These are phyloP conservation scores for Claviceps capensis DNA, from an alignment of 2,329 filamentous ascomycete genomes.

Conservation along the genomic window DNA sequence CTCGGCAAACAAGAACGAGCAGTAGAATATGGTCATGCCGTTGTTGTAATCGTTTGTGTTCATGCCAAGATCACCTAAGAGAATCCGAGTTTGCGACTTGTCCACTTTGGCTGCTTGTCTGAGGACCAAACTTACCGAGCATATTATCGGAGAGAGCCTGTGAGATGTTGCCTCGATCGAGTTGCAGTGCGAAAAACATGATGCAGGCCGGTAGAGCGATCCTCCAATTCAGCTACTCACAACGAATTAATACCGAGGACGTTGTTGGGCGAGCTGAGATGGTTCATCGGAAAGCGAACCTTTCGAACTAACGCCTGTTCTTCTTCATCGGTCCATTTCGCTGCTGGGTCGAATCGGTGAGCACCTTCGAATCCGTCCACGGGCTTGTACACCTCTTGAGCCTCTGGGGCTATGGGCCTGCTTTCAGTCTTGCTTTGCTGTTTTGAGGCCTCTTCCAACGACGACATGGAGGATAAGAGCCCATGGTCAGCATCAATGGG, in stretches of 20 bases:
- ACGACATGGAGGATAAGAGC: background rate
- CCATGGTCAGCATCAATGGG: constrained; percentile 3
- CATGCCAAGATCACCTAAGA: constrained; percentile 4
- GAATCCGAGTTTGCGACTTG: background rate
- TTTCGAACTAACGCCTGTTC: constrained; percentile 40
- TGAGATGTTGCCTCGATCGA: constrained; percentile 22
- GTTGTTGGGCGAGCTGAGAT: background rate
- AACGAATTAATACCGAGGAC: background rate
- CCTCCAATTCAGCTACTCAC: constrained; percentile 16
- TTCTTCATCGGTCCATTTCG: constrained; percentile 41
- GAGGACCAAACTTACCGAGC: constrained; percentile 14
- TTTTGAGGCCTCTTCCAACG: constrained; percentile 1
- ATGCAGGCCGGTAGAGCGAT: constrained; percentile 27
- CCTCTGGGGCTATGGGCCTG: constrained; percentile 2
- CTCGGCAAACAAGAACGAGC: constrained; percentile 36
- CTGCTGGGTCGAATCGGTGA: constrained; percentile 44
- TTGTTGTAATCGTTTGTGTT: constrained; percentile 28
- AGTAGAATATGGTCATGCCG: constrained; percentile 34
- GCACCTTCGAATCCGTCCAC: constrained; percentile 43
- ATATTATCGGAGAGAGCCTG: constrained; percentile 23
- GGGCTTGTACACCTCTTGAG: constrained; percentile 27
- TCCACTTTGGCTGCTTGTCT: background rate
- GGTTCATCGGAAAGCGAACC: constrained; percentile 17
- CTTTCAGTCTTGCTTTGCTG: background rate
- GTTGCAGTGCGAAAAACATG: constrained; percentile 38